Conservation (phyloP, 2,329 filamentous ascomycete genomes). For the Coniella lustricola region DNA sequence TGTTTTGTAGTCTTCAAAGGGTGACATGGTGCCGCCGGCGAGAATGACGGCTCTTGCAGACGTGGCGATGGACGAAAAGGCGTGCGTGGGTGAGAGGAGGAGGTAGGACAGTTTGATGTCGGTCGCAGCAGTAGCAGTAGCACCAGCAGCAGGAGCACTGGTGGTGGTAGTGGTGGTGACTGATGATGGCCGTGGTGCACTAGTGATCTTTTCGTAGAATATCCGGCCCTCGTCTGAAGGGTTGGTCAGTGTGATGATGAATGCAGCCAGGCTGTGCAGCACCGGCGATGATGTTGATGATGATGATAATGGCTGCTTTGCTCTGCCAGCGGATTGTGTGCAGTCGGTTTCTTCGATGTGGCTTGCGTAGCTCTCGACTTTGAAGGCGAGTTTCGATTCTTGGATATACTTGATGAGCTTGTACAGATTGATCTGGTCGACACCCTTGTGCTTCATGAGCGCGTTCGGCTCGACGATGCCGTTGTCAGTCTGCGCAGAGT, state of each 20-base stretch:
- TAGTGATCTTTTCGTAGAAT: slow-evolving; percentile 48
- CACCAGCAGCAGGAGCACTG: no score
- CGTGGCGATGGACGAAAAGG: slow-evolving; percentile 82
- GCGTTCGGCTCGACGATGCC: slow-evolving; percentile 64
- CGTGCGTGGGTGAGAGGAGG: slow-evolving; percentile 82
- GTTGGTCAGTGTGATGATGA: slow-evolving; percentile 80
- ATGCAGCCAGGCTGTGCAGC: slow-evolving; percentile 48
- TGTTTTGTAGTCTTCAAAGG: slow-evolving; percentile 81
- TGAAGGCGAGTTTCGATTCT: slow-evolving; percentile 86
- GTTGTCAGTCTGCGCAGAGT: slow-evolving; percentile 39
- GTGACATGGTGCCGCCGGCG: slow-evolving; percentile 95
- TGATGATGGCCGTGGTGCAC: slow-evolving; percentile 12
- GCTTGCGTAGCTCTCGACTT: slow-evolving; percentile 81
- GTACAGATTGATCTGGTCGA: slow-evolving; percentile 92
- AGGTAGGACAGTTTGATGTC: slow-evolving; percentile 71
- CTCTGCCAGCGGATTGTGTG: slow-evolving; percentile 25
- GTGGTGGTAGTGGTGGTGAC: no score
- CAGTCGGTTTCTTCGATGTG: slow-evolving; percentile 44
- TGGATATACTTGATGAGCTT: slow-evolving; percentile 83
- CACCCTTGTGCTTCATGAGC: slow-evolving; percentile 74
- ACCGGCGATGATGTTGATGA: slow-evolving; percentile 49
- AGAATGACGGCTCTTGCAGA: slow-evolving; percentile 81
- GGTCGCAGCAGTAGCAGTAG: no score
- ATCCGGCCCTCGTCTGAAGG: slow-evolving; percentile 65
- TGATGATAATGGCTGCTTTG: no score